Evolutionary conservation across 495 filamentous ascomycete species (phyloP), one percentile per base, ranked within the genome.

Genomic region (Clohesyomyces aquaticus): DNA sequence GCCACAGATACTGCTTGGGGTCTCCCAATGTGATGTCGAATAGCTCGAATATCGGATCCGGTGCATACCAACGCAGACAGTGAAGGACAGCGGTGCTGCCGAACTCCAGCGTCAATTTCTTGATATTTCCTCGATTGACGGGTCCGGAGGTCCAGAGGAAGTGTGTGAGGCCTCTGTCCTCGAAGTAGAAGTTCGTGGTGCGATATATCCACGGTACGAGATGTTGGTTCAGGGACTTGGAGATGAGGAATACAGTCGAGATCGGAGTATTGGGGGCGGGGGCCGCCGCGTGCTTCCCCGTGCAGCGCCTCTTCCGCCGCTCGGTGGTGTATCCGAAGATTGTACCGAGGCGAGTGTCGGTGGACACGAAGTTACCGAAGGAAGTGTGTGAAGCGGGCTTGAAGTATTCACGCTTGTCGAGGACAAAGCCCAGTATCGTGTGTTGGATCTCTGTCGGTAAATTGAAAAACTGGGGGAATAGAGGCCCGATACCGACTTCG

Each of bases 111-210:
- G 51, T 59, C 2, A 65, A 0, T 2, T 55, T 45, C 22, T 49
- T 53, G 18, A 65, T 54, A 10, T 59, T 10, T 3, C 32, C 4
- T 19, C 62, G 62, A n/a, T 52, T 54, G 1, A 22, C 19, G 26
- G 62, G 62, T 1, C 62, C 62, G 22, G 55, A 29, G 3, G 16
- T 28, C 62, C 62, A 65, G 10, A 65, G 25, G 49, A 65, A 65
- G 29, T 55, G 59, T 14, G 62, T 65, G 21, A 65, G 42, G 22
- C 55, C 62, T 3, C 16, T 23, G 0, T 47, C 54, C 9, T 32
- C 49, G 55, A 65, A 65, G 18, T 55, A 14, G 42, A 65, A 65
- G 38, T 4, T 35, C 4, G 62, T 65, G 1, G 62, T 59, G 1
- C 35, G 54, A 32, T 59, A 65, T 18, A 65, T 41, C 55, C 55